A percentile compares a stretch with the other conserved stretches of the same genome.
These are phyloP conservation scores for Aspergillus intermedius DNA, from an alignment of 2,329 filamentous ascomycete genomes.

Conservation along the genomic window DNA sequence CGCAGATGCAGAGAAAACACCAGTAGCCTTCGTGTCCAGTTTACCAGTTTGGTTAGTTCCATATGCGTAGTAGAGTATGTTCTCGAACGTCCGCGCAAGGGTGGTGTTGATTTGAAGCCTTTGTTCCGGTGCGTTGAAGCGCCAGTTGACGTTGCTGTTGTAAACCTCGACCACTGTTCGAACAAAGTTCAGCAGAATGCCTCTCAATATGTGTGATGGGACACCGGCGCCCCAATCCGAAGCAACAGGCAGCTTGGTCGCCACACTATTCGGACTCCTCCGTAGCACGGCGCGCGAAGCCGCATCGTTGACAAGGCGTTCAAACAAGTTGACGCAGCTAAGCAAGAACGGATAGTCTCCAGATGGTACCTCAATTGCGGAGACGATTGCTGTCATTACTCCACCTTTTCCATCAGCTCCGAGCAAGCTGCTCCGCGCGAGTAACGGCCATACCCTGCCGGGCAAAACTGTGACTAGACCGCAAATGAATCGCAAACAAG, in stretches of 20 bases:
- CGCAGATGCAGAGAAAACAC: slow-evolving; percentile 64
- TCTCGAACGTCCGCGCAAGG: slow-evolving; percentile 64
- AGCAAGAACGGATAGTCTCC: slow-evolving; percentile 72
- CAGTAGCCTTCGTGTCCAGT: slow-evolving; percentile 48
- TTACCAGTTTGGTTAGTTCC: slow-evolving; percentile 60
- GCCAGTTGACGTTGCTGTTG: slow-evolving; percentile 81
- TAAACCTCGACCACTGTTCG: slow-evolving; percentile 74
- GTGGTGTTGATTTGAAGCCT: slow-evolving; percentile 61
- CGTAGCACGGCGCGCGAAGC: slow-evolving; percentile 48
- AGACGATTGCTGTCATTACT: slow-evolving; percentile 69
- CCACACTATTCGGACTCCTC: slow-evolving; percentile 28
- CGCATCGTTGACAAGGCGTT: slow-evolving; percentile 67
- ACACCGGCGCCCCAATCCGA: slow-evolving; percentile 59
- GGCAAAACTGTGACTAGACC: slow-evolving; percentile 67
- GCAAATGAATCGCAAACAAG: slow-evolving; percentile 74
- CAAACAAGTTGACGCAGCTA: slow-evolving; percentile 67
- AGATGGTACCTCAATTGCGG: slow-evolving; percentile 70
- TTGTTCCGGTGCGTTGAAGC: slow-evolving; percentile 63
- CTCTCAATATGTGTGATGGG: slow-evolving; percentile 69
- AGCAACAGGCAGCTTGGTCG: slow-evolving; percentile 24
- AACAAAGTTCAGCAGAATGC: slow-evolving; percentile 65
- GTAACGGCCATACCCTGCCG: slow-evolving; percentile 81
- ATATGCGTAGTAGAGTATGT: slow-evolving; percentile 65
- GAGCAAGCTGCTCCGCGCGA: slow-evolving; percentile 73
- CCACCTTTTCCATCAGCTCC: slow-evolving; percentile 70